phyloP scores from a whole-genome alignment of 148 eudicot species.

The Rhododendron ovatum region DNA sequence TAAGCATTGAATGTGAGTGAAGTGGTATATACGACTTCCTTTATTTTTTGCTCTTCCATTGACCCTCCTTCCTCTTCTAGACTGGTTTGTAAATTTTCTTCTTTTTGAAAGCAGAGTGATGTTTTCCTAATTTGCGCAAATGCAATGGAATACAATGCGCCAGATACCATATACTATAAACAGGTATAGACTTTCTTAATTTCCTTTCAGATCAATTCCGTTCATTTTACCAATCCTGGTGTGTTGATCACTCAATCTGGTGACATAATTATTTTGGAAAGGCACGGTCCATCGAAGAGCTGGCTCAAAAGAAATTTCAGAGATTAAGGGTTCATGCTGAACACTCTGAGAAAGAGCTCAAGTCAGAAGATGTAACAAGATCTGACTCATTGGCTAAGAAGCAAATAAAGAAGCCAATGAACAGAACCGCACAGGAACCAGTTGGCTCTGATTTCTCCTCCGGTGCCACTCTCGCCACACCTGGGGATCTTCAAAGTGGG shows the following conservation, averaged over 20 bases:
- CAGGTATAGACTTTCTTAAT: slow-evolving; percentile 44
- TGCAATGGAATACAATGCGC: slow-evolving; percentile 91
- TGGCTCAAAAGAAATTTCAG: slow-evolving; percentile 70
- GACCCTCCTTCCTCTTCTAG: background rate
- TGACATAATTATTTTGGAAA: slow-evolving; percentile 21
- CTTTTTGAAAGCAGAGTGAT: slow-evolving; percentile 61
- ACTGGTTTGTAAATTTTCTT: slow-evolving; percentile 12
- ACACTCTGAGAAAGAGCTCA: slow-evolving; percentile 48
- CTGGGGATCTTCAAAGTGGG: slow-evolving; percentile 39
- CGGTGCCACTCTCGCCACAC: slow-evolving; percentile 42
- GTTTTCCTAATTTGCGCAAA: slow-evolving; percentile 77
- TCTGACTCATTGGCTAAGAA: slow-evolving; percentile 37
- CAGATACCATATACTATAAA: slow-evolving; percentile 77
- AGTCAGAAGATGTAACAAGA: slow-evolving; percentile 45
- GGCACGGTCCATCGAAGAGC: slow-evolving; percentile 87
- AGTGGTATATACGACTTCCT: background rate
- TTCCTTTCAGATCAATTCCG: background rate
- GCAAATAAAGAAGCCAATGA: slow-evolving; percentile 45
- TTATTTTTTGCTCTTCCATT: background rate
- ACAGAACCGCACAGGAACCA: slow-evolving; percentile 47
- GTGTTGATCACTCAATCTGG: slow-evolving; percentile 5
- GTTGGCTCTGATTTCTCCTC: slow-evolving; percentile 67
- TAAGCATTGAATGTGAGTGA: background rate
- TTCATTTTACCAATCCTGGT: background rate
- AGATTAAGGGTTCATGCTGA: slow-evolving; percentile 44